Percentiles rank a stretch among this genome's conserved stretches.
Evolutionary conservation across 2,329 filamentous ascomycete species (phyloP).

Genomic region (Pseudomassariella vexata): DNA sequence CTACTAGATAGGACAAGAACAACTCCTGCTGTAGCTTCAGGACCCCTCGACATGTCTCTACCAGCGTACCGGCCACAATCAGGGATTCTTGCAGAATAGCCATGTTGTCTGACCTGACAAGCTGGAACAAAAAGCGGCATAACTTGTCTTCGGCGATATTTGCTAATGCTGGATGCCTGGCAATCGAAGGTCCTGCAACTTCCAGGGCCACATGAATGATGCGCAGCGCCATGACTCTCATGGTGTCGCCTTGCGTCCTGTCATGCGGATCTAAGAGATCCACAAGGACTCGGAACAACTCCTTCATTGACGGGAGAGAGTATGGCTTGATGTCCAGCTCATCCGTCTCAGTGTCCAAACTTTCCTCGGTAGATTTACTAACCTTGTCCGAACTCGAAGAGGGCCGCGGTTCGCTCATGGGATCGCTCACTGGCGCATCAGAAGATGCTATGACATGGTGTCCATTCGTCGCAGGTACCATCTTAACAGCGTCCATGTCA

Average conservation of each 20-base stretch:
- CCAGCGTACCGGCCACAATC: conserved; percentile 81
- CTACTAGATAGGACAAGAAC: conserved; percentile 88
- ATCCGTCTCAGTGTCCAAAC: conserved; percentile 19
- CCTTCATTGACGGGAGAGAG: conserved; percentile 86
- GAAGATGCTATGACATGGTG: conserved; percentile 51
- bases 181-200: conserved; percentile 91
- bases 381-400: conserved; percentile 38
- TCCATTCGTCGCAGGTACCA: conserved; percentile 71
- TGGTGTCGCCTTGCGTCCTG: conserved; percentile 84
- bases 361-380: conserved; percentile 19
- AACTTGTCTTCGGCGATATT: conserved; percentile 86
- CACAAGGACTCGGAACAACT: conserved; percentile 89
- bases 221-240: conserved; percentile 93
- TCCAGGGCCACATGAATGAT: conserved; percentile 97
- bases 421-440: conserved; percentile 33
- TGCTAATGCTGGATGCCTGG: conserved; percentile 82
- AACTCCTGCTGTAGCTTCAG: conserved; percentile 95
- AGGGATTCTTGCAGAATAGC: conserved; percentile 88
- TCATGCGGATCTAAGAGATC: conserved; percentile 93
- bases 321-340: conserved; percentile 71
- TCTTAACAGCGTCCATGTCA: conserved; percentile 72
- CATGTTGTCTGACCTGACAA: conserved; percentile 95
- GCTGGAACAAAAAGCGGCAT: conserved; percentile 90
- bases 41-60: conserved; percentile 84
- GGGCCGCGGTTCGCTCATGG: conserved; percentile 23